Evolutionary conservation across 1,139 yeast species (phyloP).

Genomic region (Blastobotrys aristatus): DNA sequence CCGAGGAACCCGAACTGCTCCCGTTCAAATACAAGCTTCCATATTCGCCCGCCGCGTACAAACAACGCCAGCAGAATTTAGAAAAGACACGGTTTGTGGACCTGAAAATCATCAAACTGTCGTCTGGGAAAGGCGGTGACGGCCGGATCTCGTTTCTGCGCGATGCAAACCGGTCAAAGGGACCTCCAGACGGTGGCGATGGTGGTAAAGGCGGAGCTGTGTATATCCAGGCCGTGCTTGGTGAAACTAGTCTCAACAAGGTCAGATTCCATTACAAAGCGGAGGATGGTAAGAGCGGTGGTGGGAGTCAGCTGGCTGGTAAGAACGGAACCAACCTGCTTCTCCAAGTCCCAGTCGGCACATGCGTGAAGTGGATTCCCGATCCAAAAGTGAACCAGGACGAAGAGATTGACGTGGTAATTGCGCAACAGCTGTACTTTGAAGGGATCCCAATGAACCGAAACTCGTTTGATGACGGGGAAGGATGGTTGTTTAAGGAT

Average conservation of each 20-base stretch:
- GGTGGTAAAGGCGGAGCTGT: slow-evolving; percentile 93
- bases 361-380: slow-evolving; percentile 81
- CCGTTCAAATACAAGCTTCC: slow-evolving; percentile 26
- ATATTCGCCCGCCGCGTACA: slow-evolving; percentile 27
- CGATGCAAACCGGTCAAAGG: slow-evolving; percentile 77
- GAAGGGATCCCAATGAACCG: slow-evolving; percentile 47
- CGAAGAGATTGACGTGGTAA: slow-evolving; percentile 4
- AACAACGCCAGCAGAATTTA: slow-evolving; percentile 22
- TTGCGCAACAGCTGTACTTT: slow-evolving; percentile 12
- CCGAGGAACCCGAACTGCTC: slow-evolving; percentile 21
- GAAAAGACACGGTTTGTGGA: slow-evolving; percentile 42
- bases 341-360: slow-evolving; percentile 87
- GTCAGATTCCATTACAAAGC: slow-evolving; percentile 66
- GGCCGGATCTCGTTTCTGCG: slow-evolving; percentile 83
- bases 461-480: slow-evolving; percentile 55
- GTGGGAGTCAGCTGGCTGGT: slow-evolving; percentile 76
- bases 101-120: slow-evolving; percentile 59
- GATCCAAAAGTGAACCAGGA: slow-evolving; percentile 46
- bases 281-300: slow-evolving; percentile 65
- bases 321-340: slow-evolving; percentile 71
- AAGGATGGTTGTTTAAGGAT: slow-evolving; percentile 77
- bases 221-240: slow-evolving; percentile 73
- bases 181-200: slow-evolving; percentile 98
- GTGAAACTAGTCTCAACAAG: slow-evolving; percentile 57
- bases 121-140: slow-evolving; percentile 82